Evolutionary conservation across 2,329 filamentous ascomycete species (phyloP).

Genomic region (Pestalotiopsis fici): DNA sequence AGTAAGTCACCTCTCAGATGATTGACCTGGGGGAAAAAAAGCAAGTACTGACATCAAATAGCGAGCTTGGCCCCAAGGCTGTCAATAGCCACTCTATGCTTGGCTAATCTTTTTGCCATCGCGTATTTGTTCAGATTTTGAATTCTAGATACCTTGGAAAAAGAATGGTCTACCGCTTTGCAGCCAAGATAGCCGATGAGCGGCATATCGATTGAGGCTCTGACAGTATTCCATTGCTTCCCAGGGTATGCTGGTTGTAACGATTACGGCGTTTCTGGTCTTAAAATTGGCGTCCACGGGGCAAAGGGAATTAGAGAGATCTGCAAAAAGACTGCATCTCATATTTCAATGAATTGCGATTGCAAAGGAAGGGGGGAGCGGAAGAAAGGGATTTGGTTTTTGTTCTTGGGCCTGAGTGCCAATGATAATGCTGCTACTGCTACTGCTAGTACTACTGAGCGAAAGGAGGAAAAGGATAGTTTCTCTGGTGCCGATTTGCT

Average conservation of each 20-base stretch:
- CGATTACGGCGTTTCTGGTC: background rate
- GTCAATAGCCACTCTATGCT: conserved; percentile 57
- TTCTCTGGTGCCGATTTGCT: background rate
- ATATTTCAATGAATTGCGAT: background rate
- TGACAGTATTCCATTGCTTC: background rate
- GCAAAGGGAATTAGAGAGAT: background rate
- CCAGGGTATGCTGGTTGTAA: background rate
- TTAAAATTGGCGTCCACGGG: background rate
- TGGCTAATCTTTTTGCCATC: conserved; percentile 27
- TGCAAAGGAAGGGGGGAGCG: background rate
- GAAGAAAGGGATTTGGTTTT: no score
- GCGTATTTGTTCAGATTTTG: background rate
- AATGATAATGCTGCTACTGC: no score
- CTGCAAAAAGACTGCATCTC: background rate
- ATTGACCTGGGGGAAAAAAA: background rate
- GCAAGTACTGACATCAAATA: conserved; percentile 25
- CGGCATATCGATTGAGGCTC: no score
- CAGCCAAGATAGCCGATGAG: no score
- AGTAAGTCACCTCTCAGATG: conserved; percentile 42
- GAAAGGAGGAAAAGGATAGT: background rate
- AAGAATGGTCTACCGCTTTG: no score
- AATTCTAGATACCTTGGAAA: background rate
- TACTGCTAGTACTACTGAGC: no score
- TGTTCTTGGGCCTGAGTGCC: no score
- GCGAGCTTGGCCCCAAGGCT: conserved; percentile 56